Percentiles rank a stretch among this genome's conserved stretches.
These are phyloP conservation scores for Aphanomyces cochlioides DNA, from an alignment of 352 stramenopile species.

Conservation along the genomic window DNA sequence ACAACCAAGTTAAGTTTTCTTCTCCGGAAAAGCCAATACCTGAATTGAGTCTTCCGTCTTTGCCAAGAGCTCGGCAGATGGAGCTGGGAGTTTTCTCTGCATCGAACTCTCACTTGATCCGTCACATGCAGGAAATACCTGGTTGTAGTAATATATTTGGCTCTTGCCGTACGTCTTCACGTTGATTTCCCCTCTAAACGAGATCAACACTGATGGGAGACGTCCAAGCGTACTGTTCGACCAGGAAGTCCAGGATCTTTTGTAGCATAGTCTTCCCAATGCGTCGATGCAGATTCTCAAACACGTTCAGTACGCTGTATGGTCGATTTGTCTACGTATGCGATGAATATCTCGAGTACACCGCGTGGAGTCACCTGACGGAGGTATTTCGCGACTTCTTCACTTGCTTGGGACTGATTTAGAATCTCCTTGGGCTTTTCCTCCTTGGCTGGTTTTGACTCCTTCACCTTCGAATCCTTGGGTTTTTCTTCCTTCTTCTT, in stretches of 20 bases:
- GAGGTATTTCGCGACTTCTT: constrained; percentile 26
- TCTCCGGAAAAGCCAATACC: not conserved
- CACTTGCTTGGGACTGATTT: constrained; percentile 14
- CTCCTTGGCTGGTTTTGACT: not conserved
- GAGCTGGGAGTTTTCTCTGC: constrained; percentile 48
- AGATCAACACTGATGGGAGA: not conserved
- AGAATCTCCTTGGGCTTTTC: constrained; percentile 27
- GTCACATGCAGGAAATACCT: constrained; percentile 27
- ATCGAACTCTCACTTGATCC: not conserved
- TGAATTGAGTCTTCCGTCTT: constrained; percentile 57
- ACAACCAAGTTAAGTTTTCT: not conserved
- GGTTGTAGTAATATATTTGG: constrained; percentile 83
- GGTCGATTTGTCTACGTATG: constrained; percentile 59
- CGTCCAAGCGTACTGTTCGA: constrained; percentile 41
- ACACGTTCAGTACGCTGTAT: constrained; percentile 83
- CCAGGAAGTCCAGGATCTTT: constrained; percentile 68
- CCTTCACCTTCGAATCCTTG: constrained; percentile 10
- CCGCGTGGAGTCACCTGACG: constrained; percentile 1
- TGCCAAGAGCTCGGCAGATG: constrained; percentile 44
- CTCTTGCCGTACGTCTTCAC: constrained; percentile 77
- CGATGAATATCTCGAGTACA: not conserved
- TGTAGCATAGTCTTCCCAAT: constrained; percentile 72
- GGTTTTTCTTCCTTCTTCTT: not conserved
- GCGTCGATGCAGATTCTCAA: constrained; percentile 73
- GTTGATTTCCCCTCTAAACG: constrained; percentile 51